Conservation (phyloP, 192 early-diverging fungal species). For the Helicostylum pulchrum region DNA sequence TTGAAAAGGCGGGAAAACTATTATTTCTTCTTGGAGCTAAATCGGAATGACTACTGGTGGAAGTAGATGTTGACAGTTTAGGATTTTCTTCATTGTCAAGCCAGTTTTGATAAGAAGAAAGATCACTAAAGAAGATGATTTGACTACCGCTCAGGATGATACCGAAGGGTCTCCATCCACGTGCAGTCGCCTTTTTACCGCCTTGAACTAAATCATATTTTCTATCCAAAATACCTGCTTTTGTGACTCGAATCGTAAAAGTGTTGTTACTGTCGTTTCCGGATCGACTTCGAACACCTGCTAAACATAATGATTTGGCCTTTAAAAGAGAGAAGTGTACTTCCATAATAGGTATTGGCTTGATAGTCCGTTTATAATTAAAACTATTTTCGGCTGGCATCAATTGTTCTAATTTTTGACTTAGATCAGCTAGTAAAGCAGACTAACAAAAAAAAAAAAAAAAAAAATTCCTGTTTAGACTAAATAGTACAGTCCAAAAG, state of each 20-base stretch:
- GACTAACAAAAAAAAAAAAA: not conserved
- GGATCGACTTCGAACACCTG: conserved; percentile 31
- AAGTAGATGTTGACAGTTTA: not conserved
- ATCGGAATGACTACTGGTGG: not conserved
- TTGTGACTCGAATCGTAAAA: conserved; percentile 44
- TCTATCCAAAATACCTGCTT: conserved; percentile 66
- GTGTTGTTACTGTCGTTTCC: not conserved
- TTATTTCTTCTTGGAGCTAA: conserved; percentile 4
- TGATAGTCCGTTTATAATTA: conserved; percentile 27
- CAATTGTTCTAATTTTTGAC: conserved; percentile 26
- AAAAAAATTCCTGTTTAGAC: not conserved
- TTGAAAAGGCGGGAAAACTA: conserved; percentile 6
- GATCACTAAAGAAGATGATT: conserved; percentile 68
- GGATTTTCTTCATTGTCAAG: conserved; percentile 16
- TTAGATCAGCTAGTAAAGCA: conserved; percentile 17
- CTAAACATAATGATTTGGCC: conserved; percentile 30
- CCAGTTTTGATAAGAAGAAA: conserved; percentile 47
- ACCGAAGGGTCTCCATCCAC: conserved; percentile 74
- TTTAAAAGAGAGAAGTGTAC: conserved; percentile 32
- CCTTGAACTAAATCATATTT: conserved; percentile 70
- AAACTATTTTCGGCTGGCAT: conserved; percentile 36
- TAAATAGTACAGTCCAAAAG: too few species aligned
- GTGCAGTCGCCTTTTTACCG: conserved; percentile 58
- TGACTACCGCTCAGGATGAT: conserved; percentile 76
- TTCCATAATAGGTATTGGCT: conserved; percentile 16